phyloP scores from a whole-genome alignment of 805 yeast species.

The Nakazawaea ambrosiae region DNA sequence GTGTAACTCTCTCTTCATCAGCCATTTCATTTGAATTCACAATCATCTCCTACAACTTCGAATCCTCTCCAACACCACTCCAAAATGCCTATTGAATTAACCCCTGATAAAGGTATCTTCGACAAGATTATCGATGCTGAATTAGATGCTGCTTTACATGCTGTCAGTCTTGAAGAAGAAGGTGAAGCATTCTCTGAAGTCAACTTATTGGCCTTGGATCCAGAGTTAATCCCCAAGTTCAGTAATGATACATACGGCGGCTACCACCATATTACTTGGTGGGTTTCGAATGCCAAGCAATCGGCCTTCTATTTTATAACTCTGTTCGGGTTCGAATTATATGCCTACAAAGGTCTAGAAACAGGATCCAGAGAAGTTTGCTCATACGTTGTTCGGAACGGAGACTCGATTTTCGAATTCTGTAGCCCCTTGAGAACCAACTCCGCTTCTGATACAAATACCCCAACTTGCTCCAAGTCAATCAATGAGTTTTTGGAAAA shows the following conservation, averaged over 20 bases:
- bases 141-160: too few relatives aligned
- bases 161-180: neutral
- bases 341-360: slow-evolving; percentile 64
- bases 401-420: slow-evolving; percentile 43
- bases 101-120: too few relatives aligned
- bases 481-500: slow-evolving; percentile 38
- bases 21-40: too few relatives aligned
- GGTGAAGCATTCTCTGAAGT: neutral
- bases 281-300: slow-evolving; percentile 66
- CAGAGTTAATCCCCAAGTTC: slow-evolving; percentile 14
- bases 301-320: slow-evolving; percentile 47
- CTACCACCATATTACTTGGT: slow-evolving; percentile 66
- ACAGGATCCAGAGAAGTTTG: slow-evolving; percentile 51
- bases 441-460: slow-evolving; percentile 1
- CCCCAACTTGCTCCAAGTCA: slow-evolving; percentile 14
- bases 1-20: too few relatives aligned
- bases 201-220: neutral
- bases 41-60: too few relatives aligned
- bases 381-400: slow-evolving; percentile 57
- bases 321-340: slow-evolving; percentile 54
- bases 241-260: slow-evolving; percentile 17
- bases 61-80: too few relatives aligned
- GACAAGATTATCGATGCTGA: neutral
- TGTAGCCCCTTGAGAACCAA: slow-evolving; percentile 27
- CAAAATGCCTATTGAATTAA: too few relatives aligned